Percentiles rank a stretch among this genome's conserved stretches.
These are phyloP conservation scores for Boletus reticuloceps DNA, from an alignment of 768 basidiomycete genomes.

Conservation along the genomic window DNA sequence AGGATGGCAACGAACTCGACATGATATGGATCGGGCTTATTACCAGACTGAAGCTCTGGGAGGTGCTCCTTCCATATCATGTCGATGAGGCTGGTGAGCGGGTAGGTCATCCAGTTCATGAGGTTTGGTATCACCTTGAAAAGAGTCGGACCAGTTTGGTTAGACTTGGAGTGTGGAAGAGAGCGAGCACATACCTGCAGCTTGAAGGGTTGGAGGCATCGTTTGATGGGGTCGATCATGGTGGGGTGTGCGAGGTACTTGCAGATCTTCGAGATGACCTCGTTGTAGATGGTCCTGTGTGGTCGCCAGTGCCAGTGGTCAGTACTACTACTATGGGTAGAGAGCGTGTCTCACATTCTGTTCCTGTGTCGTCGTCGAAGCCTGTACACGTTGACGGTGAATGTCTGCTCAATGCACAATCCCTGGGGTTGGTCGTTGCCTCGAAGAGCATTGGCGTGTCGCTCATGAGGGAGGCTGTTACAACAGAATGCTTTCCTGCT, in stretches of 20 bases:
- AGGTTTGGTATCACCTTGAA: not conserved
- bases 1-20: not conserved
- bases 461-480: not conserved
- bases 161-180: no score
- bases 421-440: not conserved
- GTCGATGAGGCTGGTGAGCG: not conserved
- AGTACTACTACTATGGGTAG: no score
- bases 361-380: not conserved
- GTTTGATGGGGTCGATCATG: not conserved
- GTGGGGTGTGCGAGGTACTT: not conserved
- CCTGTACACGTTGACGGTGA: not conserved
- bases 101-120: not conserved
- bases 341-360: not conserved
- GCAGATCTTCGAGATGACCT: not conserved
- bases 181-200: not conserved
- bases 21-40: not conserved
- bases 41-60: not conserved
- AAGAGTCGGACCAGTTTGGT: no score
- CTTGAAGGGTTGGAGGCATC: not conserved
- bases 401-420: not conserved
- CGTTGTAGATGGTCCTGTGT: not conserved
- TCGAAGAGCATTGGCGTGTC: not conserved
- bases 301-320: no score
- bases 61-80: not conserved
- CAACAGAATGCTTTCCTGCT: not conserved